Evolutionary conservation across 2,329 filamentous ascomycete species (phyloP).

Genomic region (Aspergillus bombycis): DNA sequence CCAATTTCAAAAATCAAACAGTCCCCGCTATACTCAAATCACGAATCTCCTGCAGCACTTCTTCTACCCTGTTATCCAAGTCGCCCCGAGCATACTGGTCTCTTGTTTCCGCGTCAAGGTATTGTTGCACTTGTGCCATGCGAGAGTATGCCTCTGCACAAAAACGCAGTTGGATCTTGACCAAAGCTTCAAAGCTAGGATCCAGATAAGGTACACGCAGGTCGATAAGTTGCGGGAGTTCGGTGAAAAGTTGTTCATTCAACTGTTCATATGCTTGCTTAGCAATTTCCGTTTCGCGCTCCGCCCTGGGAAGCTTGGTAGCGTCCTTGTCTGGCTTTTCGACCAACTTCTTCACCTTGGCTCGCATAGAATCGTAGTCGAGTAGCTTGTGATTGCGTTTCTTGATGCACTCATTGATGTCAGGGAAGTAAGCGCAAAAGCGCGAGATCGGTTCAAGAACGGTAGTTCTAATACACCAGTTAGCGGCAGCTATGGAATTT

Average conservation of each 20-base stretch:
- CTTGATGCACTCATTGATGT: conserved; percentile 99
- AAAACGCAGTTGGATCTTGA: conserved; percentile 97
- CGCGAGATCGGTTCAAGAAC: conserved; percentile 93
- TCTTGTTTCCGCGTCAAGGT: conserved; percentile 90
- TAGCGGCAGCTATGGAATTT: not conserved
- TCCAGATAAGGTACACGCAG: conserved; percentile 95
- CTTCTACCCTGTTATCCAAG: conserved; percentile 86
- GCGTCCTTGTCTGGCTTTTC: conserved; percentile 99
- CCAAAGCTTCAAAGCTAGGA: conserved; percentile 93
- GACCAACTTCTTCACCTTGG: conserved; percentile 93
- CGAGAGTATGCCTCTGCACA: conserved; percentile 96
- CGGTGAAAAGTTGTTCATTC: conserved; percentile 91
- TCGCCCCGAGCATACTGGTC: conserved; percentile 96
- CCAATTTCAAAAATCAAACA: conserved; percentile 46
- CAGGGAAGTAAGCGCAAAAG: conserved; percentile 98
- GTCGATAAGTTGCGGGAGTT: conserved; percentile 94
- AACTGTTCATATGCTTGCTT: conserved; percentile 92
- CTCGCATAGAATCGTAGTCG: conserved; percentile 94
- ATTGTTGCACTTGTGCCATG: conserved; percentile 99
- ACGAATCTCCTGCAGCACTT: conserved; percentile 94
- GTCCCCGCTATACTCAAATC: conserved; percentile 88
- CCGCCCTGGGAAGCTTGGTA: conserved; percentile 90
- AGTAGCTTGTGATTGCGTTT: conserved; percentile 98
- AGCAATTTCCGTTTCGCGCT: conserved; percentile 95
- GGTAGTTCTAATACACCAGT: conserved; percentile 65